Evolutionary conservation across 495 filamentous ascomycete genomes (phyloP).

Genomic region (Neurospora sp.): DNA sequence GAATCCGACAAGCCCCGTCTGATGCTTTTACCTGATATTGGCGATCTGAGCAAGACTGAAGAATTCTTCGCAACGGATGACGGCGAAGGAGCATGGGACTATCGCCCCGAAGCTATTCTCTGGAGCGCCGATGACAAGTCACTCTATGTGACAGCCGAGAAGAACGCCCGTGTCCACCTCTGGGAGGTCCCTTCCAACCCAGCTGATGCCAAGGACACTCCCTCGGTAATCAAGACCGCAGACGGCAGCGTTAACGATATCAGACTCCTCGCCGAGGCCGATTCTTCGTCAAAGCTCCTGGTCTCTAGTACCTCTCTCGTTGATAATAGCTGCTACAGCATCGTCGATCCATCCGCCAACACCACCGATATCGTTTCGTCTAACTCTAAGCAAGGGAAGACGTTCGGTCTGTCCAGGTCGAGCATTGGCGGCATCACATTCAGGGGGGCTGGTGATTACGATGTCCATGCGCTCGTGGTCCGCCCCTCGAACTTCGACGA

Average conservation of each 20-base stretch:
- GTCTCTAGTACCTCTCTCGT: conserved; percentile 55
- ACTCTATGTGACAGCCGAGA: conserved; percentile 58
- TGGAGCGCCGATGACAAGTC: conserved; percentile 58
- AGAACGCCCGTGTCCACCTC: conserved; percentile 51
- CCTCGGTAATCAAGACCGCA: conserved; percentile 44
- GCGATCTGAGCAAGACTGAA: conserved; percentile 48
- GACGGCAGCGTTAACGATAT: conserved; percentile 53
- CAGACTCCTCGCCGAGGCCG: conserved; percentile 37
- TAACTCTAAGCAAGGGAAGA: conserved; percentile 52
- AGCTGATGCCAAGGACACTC: conserved; percentile 39
- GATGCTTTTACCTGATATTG: conserved; percentile 51
- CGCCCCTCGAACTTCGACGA: conserved; percentile 72
- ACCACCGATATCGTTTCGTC: conserved; percentile 48
- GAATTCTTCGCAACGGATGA: conserved; percentile 55
- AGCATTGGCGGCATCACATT: conserved; percentile 69
- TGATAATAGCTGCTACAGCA: conserved; percentile 59
- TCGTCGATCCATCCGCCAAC: conserved; percentile 43
- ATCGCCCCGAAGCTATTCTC: conserved; percentile 52
- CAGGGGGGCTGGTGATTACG: conserved; percentile 36
- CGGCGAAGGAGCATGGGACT: conserved; percentile 56
- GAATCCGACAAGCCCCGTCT: conserved; percentile 83
- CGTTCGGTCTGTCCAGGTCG: conserved; percentile 54
- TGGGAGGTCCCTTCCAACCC: conserved; percentile 52
- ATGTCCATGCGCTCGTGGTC: conserved; percentile 70
- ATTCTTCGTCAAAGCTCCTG: conserved; percentile 46